phyloP scores from a whole-genome alignment of 164 flowering plant species.

The Macadamia tetraphylla region DNA sequence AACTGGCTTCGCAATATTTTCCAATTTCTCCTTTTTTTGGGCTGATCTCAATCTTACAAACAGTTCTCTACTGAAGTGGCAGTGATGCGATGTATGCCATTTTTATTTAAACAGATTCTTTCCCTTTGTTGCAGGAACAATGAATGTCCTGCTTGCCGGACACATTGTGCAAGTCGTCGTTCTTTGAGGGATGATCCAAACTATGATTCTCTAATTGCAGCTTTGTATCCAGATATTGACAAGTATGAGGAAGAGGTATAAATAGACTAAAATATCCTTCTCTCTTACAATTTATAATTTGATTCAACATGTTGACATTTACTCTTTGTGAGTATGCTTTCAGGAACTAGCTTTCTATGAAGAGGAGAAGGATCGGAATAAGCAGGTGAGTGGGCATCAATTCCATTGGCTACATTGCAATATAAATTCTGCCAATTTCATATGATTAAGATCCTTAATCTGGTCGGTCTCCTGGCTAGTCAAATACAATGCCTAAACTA shows the following conservation, averaged over 20 bases:
- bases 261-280: neutral
- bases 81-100: neutral
- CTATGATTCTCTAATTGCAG: conserved; percentile 72
- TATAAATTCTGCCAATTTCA: too few species aligned
- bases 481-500: too few species aligned
- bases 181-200: conserved; percentile 96
- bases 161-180: conserved; percentile 97
- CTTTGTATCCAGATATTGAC: conserved; percentile 75
- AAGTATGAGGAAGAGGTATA: conserved; percentile 83
- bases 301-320: conserved; percentile 7
- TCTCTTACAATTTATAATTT: neutral
- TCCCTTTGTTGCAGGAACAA: conserved; percentile 60
- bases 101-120: neutral
- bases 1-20: neutral
- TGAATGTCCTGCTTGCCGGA: conserved; percentile 98
- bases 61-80: neutral
- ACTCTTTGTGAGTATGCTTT: conserved; percentile 12
- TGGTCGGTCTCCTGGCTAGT: too few species aligned
- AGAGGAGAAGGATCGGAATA: conserved; percentile 69
- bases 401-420: too few species aligned
- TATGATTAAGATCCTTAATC: too few species aligned
- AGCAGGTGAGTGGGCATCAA: conserved; percentile 44
- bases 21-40: neutral
- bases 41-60: neutral
- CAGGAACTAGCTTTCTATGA: conserved; percentile 82